Evolutionary conservation across 1,139 yeast genomes (phyloP).

Genomic region (Tardiomyces blankii): DNA sequence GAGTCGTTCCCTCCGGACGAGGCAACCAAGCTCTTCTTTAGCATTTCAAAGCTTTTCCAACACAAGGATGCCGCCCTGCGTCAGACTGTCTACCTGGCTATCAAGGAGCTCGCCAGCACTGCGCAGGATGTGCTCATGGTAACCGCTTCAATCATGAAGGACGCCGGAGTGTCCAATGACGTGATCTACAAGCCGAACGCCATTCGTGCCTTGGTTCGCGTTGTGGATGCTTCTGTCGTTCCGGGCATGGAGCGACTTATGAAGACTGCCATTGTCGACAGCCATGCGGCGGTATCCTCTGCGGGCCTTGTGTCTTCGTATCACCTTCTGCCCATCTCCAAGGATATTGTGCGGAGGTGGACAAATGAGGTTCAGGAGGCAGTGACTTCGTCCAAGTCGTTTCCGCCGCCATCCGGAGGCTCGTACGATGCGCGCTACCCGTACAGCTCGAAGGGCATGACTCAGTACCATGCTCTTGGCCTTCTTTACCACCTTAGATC

Average conservation of each 20-base stretch:
- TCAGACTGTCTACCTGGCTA: constrained; percentile 88
- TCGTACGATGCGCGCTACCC: constrained; percentile 3
- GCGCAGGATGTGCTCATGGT: constrained; percentile 96
- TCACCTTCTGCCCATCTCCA: constrained; percentile 79
- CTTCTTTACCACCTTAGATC: constrained; percentile 77
- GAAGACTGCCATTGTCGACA: constrained; percentile 88
- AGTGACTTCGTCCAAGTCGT: constrained; percentile 54
- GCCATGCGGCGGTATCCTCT: constrained; percentile 76
- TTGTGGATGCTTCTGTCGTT: constrained; percentile 84
- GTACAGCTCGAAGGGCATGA: constrained; percentile 31
- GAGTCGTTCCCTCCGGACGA: constrained; percentile 82
- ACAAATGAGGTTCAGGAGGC: constrained; percentile 90
- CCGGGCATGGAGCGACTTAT: constrained; percentile 90
- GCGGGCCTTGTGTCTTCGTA: constrained; percentile 91
- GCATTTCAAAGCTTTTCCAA: constrained; percentile 89
- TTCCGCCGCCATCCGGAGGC: constrained; percentile 30
- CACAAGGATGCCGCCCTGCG: constrained; percentile 85
- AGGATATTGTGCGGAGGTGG: constrained; percentile 88
- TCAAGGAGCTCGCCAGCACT: constrained; percentile 74
- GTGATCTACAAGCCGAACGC: constrained; percentile 88
- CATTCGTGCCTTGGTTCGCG: constrained; percentile 80
- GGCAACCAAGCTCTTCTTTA: constrained; percentile 86
- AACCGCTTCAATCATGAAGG: constrained; percentile 95
- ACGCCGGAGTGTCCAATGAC: constrained; percentile 76
- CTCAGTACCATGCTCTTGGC: constrained; percentile 95